Evolutionary conservation across 768 basidiomycete genomes (phyloP).

Genomic region (Russula ochroleuca): DNA sequence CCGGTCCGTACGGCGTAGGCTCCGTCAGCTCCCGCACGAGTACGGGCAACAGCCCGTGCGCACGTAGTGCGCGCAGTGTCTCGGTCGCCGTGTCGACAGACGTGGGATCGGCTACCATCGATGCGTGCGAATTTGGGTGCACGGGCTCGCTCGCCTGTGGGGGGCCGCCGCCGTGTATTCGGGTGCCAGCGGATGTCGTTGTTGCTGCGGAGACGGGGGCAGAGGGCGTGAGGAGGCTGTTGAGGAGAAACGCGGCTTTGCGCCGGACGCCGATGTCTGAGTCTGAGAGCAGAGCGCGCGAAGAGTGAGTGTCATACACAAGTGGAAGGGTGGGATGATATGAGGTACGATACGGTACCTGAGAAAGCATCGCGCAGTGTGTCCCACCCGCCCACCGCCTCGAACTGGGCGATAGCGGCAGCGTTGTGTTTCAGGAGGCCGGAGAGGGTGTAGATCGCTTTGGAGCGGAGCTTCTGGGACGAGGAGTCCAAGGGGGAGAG

Average conservation of each 20-base stretch:
- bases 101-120: conserved; percentile 53
- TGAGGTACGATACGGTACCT: conserved; percentile 39
- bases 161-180: conserved; percentile 29
- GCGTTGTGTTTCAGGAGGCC: conserved; percentile 75
- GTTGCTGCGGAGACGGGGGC: background rate
- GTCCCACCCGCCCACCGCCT: conserved; percentile 58
- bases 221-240: conserved; percentile 58
- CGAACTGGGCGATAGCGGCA: conserved; percentile 55
- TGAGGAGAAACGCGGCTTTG: conserved; percentile 74
- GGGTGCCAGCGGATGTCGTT: background rate
- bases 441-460: conserved; percentile 78
- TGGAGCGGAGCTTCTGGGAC: conserved; percentile 56
- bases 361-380: conserved; percentile 54
- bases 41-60: conserved; percentile 45
- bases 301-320: background rate
- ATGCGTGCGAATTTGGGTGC: conserved; percentile 71
- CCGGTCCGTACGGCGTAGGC: conserved; percentile 60
- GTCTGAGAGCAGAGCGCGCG: conserved; percentile 45
- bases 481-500: conserved; percentile 52
- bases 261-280: conserved; percentile 72
- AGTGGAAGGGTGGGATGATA: background rate
- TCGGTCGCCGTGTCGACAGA: conserved; percentile 48
- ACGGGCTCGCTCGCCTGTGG: conserved; percentile 36
- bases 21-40: conserved; percentile 49
- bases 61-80: conserved; percentile 47